Evolutionary conservation across 495 filamentous ascomycete genomes (phyloP).

Genomic region (Penicillium bialowiezense): DNA sequence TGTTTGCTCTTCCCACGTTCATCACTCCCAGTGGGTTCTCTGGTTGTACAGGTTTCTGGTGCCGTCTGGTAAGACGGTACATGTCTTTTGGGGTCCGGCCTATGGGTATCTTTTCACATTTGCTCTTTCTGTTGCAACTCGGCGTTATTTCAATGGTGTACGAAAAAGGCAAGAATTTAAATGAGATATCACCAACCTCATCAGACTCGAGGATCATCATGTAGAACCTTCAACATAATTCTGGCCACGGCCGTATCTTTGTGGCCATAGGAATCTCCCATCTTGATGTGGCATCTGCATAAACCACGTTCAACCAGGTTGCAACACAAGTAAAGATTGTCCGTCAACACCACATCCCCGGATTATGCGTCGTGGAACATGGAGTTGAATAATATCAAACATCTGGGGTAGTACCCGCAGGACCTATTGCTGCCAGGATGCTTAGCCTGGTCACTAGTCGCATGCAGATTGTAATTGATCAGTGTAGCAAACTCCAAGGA

Average conservation of each 20-base stretch:
- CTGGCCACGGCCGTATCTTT: not conserved
- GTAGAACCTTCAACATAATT: not conserved
- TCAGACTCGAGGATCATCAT: not conserved
- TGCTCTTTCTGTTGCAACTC: constrained; percentile 37
- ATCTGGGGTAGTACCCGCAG: too few species aligned
- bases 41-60: constrained; percentile 47
- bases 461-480: not conserved
- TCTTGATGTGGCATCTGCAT: constrained; percentile 1
- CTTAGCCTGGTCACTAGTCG: not conserved
- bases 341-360: not conserved
- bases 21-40: constrained; percentile 33
- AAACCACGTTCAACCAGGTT: not conserved
- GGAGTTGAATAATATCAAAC: too few species aligned
- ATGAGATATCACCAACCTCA: constrained; percentile 25
- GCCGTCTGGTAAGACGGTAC: constrained; percentile 40
- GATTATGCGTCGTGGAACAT: not conserved
- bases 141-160: constrained; percentile 48
- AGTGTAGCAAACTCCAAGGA: not conserved
- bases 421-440: too few species aligned
- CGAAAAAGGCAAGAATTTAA: constrained; percentile 43
- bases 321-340: not conserved
- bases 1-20: constrained; percentile 21
- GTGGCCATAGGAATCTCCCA: not conserved
- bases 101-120: constrained; percentile 43
- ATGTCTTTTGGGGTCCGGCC: constrained; percentile 47